Evolutionary conservation across 106 monocot species (phyloP), one percentile per base, ranked within the genome.

Genomic region (Acorus gramineus): DNA sequence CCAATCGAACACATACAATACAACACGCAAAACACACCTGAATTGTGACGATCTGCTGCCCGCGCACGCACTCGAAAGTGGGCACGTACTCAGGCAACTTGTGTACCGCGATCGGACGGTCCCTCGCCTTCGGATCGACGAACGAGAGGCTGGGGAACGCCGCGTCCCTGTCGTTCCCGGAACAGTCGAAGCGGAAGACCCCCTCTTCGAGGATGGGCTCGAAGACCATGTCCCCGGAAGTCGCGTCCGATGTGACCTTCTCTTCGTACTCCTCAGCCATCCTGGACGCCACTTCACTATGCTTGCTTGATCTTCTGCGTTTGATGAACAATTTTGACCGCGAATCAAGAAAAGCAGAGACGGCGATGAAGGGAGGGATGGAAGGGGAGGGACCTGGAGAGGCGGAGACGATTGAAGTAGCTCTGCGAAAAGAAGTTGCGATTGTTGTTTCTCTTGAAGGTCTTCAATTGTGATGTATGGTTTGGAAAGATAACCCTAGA

Each of bases 171-270:
- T 81, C 81, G 59, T 63, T 65, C 7, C 49, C 77, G 9, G 98
- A 86, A 79, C 88, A 91, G 72, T 98, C 91, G 74, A 98, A 98
- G 52, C 96, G 84, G 65, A 92, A 91, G 46, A 98, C 88, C 14
- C 98, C 87, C 11, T 92, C 81, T 61, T 86, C 91, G 6, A 98
- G 77, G 12, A 98, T 89, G 54, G 83, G 83, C 66, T 75, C 61
- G 50, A 85, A 98, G 0, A 80, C 71, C 91, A 92, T 91, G 46
- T 71, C 51, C 54, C 81, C 90, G 14, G 73, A 70, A n/a, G 74
- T 57, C 48, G 52, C 14, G 53, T 68, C 74, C 47, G 55, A 62
- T 2, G 62, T 46, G 7, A 55, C 70, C 13, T 56, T 46, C 44
- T 53, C 76, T 7, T 59, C 73, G 44, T 50, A 55, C 62, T 28